A percentile compares a stretch with the other conserved stretches of the same genome.
Conservation (phyloP, 495 filamentous ascomycete genomes). For the Xylaria nigripes region DNA sequence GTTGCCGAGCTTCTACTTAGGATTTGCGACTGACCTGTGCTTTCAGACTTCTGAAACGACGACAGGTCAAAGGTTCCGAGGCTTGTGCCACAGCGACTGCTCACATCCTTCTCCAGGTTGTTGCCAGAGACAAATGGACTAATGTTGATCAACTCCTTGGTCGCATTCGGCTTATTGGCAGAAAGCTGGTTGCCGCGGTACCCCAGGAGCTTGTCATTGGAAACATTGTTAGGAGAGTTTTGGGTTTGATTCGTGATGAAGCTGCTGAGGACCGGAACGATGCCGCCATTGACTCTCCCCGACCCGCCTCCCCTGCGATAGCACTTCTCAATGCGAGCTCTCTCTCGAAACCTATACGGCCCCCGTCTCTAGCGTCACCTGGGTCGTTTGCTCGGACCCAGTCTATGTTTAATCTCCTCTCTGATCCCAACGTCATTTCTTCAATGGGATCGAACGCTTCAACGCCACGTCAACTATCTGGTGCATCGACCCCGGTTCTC, state of each 20-base stretch:
- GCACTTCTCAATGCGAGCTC: constrained; percentile 18
- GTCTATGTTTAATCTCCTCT: constrained; percentile 82
- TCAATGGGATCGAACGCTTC: constrained; percentile 36
- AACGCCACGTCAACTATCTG: constrained; percentile 27
- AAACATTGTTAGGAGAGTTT: constrained; percentile 82
- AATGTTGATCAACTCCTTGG: constrained; percentile 71
- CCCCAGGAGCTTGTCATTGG: constrained; percentile 86
- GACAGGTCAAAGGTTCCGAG: constrained; percentile 79
- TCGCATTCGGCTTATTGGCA: constrained; percentile 66
- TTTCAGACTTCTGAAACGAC: constrained; percentile 71
- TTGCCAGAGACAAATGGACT: constrained; percentile 60
- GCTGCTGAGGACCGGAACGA: constrained; percentile 70
- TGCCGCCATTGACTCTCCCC: constrained; percentile 44
- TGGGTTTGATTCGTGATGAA: constrained; percentile 88
- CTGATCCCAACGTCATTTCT: constrained; percentile 25
- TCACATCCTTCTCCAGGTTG: constrained; percentile 73
- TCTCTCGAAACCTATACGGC: constrained; percentile 35
- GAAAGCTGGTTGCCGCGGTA: constrained; percentile 66
- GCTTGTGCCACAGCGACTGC: constrained; percentile 87
- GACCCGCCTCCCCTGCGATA: constrained; percentile 17
- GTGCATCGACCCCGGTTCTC: constrained; percentile 35
- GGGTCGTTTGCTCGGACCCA: constrained; percentile 49
- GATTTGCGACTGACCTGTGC: neutral
- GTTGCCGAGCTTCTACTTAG: neutral
- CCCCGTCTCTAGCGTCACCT: constrained; percentile 44